Conservation (phyloP, 192 early-diverging fungal genomes). For the Cetraspora pellucida region DNA sequence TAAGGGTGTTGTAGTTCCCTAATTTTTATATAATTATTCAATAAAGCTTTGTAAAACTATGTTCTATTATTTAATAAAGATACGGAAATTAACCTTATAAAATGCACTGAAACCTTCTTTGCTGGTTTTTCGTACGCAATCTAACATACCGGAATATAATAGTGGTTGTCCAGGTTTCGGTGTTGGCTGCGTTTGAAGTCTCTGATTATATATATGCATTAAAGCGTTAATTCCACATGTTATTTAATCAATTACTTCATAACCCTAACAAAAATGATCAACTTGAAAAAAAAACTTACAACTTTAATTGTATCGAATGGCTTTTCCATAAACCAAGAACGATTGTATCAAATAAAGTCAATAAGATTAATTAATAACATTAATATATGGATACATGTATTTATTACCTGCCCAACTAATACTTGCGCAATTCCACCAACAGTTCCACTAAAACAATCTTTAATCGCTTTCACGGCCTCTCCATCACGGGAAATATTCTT, state of each 20-base stretch:
- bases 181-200: conserved; percentile 89
- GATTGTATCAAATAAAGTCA: conserved; percentile 1
- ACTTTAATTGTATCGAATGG: conserved; percentile 85
- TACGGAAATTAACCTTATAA: conserved; percentile 68
- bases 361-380: neutral
- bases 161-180: conserved; percentile 60
- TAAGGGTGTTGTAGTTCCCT: conserved; percentile 90
- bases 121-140: conserved; percentile 85
- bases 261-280: neutral
- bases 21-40: neutral
- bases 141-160: conserved; percentile 78
- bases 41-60: conserved; percentile 1
- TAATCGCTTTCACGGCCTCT: conserved; percentile 62
- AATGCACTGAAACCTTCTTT: conserved; percentile 84
- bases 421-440: conserved; percentile 79
- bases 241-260: neutral
- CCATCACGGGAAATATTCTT: conserved; percentile 2
- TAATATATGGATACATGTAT: neutral
- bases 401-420: conserved; percentile 66
- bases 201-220: conserved; percentile 41
- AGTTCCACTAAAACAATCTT: conserved; percentile 75
- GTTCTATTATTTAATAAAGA: neutral
- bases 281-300: conserved; percentile 43
- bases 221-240: no score
- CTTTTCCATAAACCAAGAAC: conserved; percentile 33